A percentile compares a stretch with the other conserved stretches of the same genome.
Conservation (phyloP, 805 yeast genomes). For the Wickerhamiella siamensis region DNA sequence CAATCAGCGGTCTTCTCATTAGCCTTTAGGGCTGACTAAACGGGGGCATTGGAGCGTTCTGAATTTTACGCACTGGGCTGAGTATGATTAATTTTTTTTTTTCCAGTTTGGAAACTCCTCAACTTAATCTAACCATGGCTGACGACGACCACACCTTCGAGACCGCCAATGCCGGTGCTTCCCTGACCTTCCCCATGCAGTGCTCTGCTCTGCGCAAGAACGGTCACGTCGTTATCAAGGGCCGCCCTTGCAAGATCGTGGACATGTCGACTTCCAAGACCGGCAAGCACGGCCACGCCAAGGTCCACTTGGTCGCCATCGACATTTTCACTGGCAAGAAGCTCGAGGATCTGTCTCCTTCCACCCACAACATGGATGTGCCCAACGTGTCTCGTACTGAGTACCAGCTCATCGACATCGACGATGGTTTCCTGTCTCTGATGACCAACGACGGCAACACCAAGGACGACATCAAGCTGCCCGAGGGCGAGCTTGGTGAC, state of each 20-base stretch:
- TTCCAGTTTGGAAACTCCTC: constrained; percentile 3
- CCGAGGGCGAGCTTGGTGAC: constrained; percentile 97
- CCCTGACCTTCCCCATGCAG: constrained; percentile 96
- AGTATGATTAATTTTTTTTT: background rate
- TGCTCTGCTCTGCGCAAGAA: constrained; percentile 99
- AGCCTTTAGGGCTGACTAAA: too few relatives aligned
- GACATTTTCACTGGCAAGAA: constrained; percentile 99
- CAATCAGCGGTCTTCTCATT: too few relatives aligned
- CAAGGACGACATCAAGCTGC: constrained; percentile 97
- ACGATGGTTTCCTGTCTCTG: constrained; percentile 92
- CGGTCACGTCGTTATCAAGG: constrained; percentile 97
- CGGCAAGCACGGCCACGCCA: constrained; percentile 99
- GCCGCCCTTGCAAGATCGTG: constrained; percentile 99
- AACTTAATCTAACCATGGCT: constrained; percentile 22
- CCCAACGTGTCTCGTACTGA: constrained; percentile 94
- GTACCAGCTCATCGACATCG: constrained; percentile 91
- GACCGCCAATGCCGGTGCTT: constrained; percentile 98
- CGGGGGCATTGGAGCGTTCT: background rate
- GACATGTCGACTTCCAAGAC: constrained; percentile 99
- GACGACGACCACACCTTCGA: constrained; percentile 68
- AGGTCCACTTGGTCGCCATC: constrained; percentile 97
- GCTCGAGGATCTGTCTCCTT: constrained; percentile 99
- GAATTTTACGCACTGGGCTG: constrained; percentile 1
- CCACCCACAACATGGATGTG: constrained; percentile 99
- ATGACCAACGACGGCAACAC: constrained; percentile 97